Evolutionary conservation across 768 basidiomycete species (phyloP).

Genomic region (Goffeauzyma gilvescens): DNA sequence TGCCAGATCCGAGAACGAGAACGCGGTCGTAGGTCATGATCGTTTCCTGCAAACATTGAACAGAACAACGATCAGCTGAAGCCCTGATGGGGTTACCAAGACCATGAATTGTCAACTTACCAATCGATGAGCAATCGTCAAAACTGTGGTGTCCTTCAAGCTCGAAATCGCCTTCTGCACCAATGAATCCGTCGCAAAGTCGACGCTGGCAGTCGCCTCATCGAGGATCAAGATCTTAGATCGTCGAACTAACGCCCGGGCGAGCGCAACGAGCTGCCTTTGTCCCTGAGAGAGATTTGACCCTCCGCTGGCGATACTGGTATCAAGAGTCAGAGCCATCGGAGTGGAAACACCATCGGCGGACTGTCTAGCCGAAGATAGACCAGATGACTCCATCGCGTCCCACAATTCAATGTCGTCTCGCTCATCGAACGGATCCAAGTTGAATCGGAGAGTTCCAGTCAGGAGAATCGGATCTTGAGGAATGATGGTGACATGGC

Average conservation of each 20-base stretch:
- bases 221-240: conserved; percentile 45
- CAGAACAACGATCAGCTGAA: too few relatives aligned
- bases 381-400: conserved; percentile 38
- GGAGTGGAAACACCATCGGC: neutral
- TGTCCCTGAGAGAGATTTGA: conserved; percentile 40
- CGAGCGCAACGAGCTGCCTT: conserved; percentile 44
- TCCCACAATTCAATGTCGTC: conserved; percentile 41
- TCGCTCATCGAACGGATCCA: conserved; percentile 45
- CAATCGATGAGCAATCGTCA: conserved; percentile 44
- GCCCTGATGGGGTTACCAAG: too few relatives aligned
- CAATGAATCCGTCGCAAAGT: conserved; percentile 42
- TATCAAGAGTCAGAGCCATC: conserved; percentile 23
- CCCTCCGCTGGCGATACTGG: conserved; percentile 31
- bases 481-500: conserved; percentile 47
- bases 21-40: conserved; percentile 49
- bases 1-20: conserved; percentile 45
- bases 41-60: conserved; percentile 22
- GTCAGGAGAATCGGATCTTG: conserved; percentile 42
- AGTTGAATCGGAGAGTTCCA: conserved; percentile 42
- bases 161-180: conserved; percentile 44
- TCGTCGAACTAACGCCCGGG: conserved; percentile 42
- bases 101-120: conserved; percentile 4
- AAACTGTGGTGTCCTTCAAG: conserved; percentile 37
- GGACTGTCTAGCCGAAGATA: neutral
- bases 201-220: conserved; percentile 35